Evolutionary conservation across 768 basidiomycete species (phyloP), one percentile per base, ranked within the genome.

Genomic region (Phlegmacium glaucopus): DNA sequence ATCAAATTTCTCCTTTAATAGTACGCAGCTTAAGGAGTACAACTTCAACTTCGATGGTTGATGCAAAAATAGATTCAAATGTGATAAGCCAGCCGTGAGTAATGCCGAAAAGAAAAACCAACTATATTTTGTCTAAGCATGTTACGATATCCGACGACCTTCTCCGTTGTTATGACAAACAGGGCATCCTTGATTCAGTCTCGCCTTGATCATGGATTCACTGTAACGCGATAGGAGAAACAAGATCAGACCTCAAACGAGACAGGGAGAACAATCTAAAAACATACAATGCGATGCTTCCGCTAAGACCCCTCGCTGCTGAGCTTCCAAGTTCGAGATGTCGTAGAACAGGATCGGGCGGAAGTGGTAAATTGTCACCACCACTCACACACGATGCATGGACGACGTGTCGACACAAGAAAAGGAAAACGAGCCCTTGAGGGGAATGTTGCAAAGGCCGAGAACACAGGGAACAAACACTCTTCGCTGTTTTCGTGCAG

Each of bases 351-450:
- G 74, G 72, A 47, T 90, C 87, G 7, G 77, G 74, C 47, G 80
- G 78, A 16, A 72, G 67, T 0, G 87, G 83, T 7, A 93, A 69
- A 2, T 79, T 69, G 30, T 83, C 81, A 5, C 74, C 76, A 9
- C 83, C 81, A n/a, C 73, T 79, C 1, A 86, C 79, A 55, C 94
- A 95, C 7, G 73, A 69, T 0, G 86, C 85, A 59, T 96, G 94
- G 0, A 93, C 87, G 39, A 87, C 78, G 59, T 96, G 94, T 28
- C 90, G 84, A 63, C 94, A 96, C 9, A 96, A 71, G 65, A 90
- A 96, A 25, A 93, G 65, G 4, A 96, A 61, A 3, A 80, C 59
- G n/a, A 90, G 69, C 4, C 78, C 72, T 37, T 84, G 77, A 1
- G 83, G 74, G 9, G 68, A 71, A 43, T 82, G 77, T 44, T 78